Percentiles rank a stretch among this genome's conserved stretches.
phyloP scores from a whole-genome alignment of 2,329 filamentous ascomycete genomes.

The Penicillium sp. region DNA sequence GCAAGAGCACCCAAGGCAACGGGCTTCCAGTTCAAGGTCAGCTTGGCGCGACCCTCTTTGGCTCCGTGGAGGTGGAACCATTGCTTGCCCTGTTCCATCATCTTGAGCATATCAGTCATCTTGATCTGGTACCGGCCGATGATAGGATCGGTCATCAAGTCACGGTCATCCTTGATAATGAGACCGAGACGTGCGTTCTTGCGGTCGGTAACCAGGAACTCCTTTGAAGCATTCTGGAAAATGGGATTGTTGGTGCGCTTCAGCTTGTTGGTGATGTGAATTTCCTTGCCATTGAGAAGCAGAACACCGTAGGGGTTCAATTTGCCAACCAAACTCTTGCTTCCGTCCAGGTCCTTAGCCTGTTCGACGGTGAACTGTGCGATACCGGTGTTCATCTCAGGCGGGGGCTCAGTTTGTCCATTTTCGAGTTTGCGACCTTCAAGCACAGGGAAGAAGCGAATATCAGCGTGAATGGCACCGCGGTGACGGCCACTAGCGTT shows the following conservation, averaged over 20 bases:
- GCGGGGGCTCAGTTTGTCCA: conserved; percentile 74
- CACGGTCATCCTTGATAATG: conserved; percentile 92
- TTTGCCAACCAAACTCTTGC: conserved; percentile 84
- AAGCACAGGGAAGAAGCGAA: conserved; percentile 94
- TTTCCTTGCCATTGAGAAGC: conserved; percentile 85
- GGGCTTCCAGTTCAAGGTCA: conserved; percentile 92
- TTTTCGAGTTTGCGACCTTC: conserved; percentile 65
- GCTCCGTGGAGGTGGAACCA: conserved; percentile 88
- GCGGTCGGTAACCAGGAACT: conserved; percentile 90
- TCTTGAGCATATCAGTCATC: conserved; percentile 85
- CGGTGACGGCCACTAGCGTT: conserved; percentile 79
- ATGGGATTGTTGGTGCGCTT: conserved; percentile 98
- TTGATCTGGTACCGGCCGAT: conserved; percentile 94
- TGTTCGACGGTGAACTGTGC: conserved; percentile 90
- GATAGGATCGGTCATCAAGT: conserved; percentile 76
- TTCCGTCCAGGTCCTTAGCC: conserved; percentile 90
- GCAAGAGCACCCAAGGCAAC: conserved; percentile 78
- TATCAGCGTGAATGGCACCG: conserved; percentile 74
- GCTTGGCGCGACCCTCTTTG: conserved; percentile 81
- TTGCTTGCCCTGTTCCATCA: conserved; percentile 88
- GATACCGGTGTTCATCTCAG: conserved; percentile 91
- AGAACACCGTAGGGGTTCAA: conserved; percentile 89
- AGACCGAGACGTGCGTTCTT: conserved; percentile 87
- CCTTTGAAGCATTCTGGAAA: conserved; percentile 89
- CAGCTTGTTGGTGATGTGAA: conserved; percentile 84